Evolutionary conservation across 179 eudicot genomes (phyloP), one percentile per base, ranked within the genome.

Genomic region (Silene coronaria): DNA sequence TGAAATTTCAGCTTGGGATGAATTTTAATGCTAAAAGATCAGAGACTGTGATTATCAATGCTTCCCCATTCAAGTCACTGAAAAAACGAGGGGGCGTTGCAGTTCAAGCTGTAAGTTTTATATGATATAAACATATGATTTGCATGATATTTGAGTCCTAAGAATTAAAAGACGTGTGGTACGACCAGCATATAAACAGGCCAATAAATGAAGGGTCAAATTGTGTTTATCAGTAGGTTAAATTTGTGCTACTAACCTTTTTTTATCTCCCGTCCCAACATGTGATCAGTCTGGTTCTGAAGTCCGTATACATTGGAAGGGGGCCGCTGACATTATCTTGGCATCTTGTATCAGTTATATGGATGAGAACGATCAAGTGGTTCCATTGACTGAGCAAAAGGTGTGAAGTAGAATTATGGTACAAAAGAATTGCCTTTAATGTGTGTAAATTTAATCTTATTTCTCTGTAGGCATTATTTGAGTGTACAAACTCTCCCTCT

Each of bases 301-400:
- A 76, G 82, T 88, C 70, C 98, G 75, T 80, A 75, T 93, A 70
- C 98, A 93, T 68, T 93, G 98, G 98, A 93, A 93, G 80, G 98
- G 98, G 60, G 98, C 97, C 82, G 97, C 98, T 67, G 97, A 91
- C 81, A 87, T 93, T 72, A 87, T 93, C 55, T 79, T 93, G 71
- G 86, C 87, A 24, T 88, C 78, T 2, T 93, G 98, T 81, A 82
- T 88, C 27, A 79, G 84, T 48, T 93, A 81, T 75, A 73, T 91
- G 67, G 91, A 90, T 84, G 84, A 73, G 34, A 80, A 87, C 77
- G 88, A 77, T 64, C 23, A 63, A 13, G 70, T 85, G 26, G 78
- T 77, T 38, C 74, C 82, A 26, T 72, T 95, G 87, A 87, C 85
- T 70, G 89, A 86, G 72, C 74, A 86, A 30, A 83, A 95, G 98